phyloP scores from a whole-genome alignment of 1,139 yeast species.

The Candida glucosophila region DNA sequence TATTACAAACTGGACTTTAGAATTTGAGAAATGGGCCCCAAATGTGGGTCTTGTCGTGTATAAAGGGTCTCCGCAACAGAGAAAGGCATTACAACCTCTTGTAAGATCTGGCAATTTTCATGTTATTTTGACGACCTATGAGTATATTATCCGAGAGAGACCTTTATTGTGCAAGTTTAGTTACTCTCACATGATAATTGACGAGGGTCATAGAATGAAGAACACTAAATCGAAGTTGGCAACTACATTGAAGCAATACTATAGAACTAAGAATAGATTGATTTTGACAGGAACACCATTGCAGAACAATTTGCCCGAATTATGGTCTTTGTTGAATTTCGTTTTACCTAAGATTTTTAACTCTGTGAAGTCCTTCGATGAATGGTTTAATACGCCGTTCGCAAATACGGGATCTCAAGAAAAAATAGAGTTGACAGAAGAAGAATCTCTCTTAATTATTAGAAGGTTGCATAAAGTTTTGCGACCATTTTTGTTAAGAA shows the following conservation, averaged over 20 bases:
- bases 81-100: conserved; percentile 68
- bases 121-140: conserved; percentile 85
- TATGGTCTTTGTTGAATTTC: conserved; percentile 93
- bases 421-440: conserved; percentile 88
- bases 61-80: conserved; percentile 83
- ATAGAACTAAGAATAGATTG: conserved; percentile 75
- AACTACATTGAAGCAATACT: conserved; percentile 71
- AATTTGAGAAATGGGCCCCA: conserved; percentile 98
- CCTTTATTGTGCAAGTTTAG: conserved; percentile 67
- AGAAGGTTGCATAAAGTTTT: conserved; percentile 89
- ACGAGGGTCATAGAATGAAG: conserved; percentile 98
- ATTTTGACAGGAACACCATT: conserved; percentile 96
- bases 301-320: conserved; percentile 90
- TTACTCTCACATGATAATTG: conserved; percentile 97
- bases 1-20: conserved; percentile 90
- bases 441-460: conserved; percentile 83
- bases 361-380: conserved; percentile 94
- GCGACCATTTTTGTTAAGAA: conserved; percentile 83
- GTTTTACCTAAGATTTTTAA: conserved; percentile 94
- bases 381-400: conserved; percentile 98
- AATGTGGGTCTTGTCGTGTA: conserved; percentile 67
- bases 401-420: conserved; percentile 95
- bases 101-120: conserved; percentile 79
- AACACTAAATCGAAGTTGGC: conserved; percentile 85
- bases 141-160: conserved; percentile 86